phyloP scores from a whole-genome alignment of 352 stramenopile genomes.

The Pythium sp. region DNA sequence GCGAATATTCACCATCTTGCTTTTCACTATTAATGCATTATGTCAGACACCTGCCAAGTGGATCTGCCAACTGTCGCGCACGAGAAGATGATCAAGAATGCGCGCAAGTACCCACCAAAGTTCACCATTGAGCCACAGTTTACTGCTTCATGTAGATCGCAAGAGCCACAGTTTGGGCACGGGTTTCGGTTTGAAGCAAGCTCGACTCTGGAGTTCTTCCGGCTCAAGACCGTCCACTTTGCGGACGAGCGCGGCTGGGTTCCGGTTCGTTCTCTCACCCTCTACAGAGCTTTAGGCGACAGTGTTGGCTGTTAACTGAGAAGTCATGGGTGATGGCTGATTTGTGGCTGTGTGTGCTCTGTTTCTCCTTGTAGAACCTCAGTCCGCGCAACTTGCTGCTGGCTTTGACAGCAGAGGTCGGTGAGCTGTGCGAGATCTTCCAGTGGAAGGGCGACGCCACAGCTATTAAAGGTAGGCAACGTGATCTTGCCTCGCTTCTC shows the following conservation, averaged over 20 bases:
- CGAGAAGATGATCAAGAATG: slow-evolving; percentile 92
- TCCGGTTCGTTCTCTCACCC: slow-evolving; percentile 24
- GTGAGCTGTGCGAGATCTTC: slow-evolving; percentile 93
- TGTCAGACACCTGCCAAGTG: slow-evolving; percentile 82
- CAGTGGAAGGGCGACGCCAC: slow-evolving; percentile 93
- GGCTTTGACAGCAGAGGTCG: slow-evolving; percentile 93
- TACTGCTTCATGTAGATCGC: background rate
- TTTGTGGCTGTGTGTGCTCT: background rate
- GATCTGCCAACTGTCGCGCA: slow-evolving; percentile 87
- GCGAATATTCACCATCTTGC: background rate
- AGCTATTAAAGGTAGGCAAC: slow-evolving; percentile 81
- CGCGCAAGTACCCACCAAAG: slow-evolving; percentile 76
- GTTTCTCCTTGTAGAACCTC: slow-evolving; percentile 30
- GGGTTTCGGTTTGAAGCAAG: slow-evolving; percentile 33
- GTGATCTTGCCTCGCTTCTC: slow-evolving; percentile 72
- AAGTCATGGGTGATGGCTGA: background rate
- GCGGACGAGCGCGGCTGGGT: slow-evolving; percentile 63
- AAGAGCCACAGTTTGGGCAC: background rate
- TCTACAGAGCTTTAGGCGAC: background rate
- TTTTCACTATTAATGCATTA: background rate
- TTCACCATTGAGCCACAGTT: slow-evolving; percentile 3
- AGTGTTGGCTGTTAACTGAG: background rate
- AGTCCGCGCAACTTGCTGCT: slow-evolving; percentile 92
- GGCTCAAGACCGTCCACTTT: slow-evolving; percentile 53
- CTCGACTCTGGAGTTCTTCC: slow-evolving; percentile 53